Base-by-base conservation (phyloP, 1,284 basidiomycete genomes). In the Trametes hirsuta region DNA sequence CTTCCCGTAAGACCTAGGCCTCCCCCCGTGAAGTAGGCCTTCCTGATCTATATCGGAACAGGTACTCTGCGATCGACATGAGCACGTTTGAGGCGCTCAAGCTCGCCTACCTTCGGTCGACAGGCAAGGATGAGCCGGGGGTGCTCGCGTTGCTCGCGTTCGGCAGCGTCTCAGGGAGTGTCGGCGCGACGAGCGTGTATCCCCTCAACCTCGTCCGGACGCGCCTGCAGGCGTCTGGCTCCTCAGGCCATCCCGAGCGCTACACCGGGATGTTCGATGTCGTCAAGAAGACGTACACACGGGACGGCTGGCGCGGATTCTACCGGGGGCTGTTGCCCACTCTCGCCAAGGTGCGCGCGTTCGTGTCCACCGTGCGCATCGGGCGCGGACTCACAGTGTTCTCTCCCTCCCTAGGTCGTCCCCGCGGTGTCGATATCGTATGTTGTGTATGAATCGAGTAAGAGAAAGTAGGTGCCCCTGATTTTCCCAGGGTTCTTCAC, bases 361-460 rank as follows among this genome's bases (percentile, higher is more conserved):
- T 53, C 60, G 53, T 58, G 58, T 54, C 24, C 22, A 24, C 55
- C 64, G 25, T 51, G 64, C 51, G 59, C 39, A 63, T 65, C 64
- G 63, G 50, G 53, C 45, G 15, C 30, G 18, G 37, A 45, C 52
- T 62, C 47, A 62, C 52, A 21, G 39, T 24, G 30, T 11, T 45
- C 21, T 21, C 30, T 25, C 40, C 37, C 6, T 10, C 37, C 59
- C 34, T 59, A 94, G 89, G 95, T 98, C 59, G 88, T 97, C 50
- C 95, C 95, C 52, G 90, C 95, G 11, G 95, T 97, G 35, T 96
- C 94, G 24, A 97, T 98, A 77, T 93, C 92, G 63, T 97, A 96
- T 77, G 87, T 97, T 58, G 94, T 96, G 63, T 93, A 93, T 74
- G 91, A 93, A 72, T 86, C 90, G 68, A 87, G 81, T 69, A 93